Percentiles rank a stretch among this genome's conserved stretches.
These are phyloP conservation scores for Rhodotorula babjevae DNA, from an alignment of 768 basidiomycete genomes.

Conservation along the genomic window DNA sequence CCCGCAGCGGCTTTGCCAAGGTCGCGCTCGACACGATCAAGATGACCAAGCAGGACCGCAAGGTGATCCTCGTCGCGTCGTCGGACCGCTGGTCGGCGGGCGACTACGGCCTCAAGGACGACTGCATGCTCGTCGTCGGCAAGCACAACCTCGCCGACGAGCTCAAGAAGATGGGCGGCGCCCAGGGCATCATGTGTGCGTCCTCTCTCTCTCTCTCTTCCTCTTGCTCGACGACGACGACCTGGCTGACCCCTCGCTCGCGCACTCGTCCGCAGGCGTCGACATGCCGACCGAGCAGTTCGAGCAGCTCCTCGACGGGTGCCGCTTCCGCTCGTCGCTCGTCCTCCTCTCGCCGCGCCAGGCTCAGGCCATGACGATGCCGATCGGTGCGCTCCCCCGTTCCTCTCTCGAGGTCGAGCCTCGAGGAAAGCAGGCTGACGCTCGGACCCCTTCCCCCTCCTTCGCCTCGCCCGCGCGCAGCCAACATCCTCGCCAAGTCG, in stretches of 20 bases:
- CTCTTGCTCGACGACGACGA: background rate
- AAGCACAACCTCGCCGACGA: background rate
- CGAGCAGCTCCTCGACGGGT: constrained; percentile 18
- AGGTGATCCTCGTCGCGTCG: constrained; percentile 14
- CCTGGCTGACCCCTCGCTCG: background rate
- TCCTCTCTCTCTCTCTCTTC: background rate
- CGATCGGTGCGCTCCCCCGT: constrained; percentile 4
- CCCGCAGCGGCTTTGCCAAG: constrained; percentile 10
- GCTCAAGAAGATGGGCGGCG: constrained; percentile 17
- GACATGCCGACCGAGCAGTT: constrained; percentile 18
- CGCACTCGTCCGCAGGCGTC: background rate
- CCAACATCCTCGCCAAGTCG: constrained; percentile 15
- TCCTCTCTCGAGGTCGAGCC: too few species aligned
- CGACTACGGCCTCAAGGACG: constrained; percentile 11
- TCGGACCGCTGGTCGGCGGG: constrained; percentile 12
- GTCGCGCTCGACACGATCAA: constrained; percentile 16
- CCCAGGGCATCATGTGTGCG: constrained; percentile 15
- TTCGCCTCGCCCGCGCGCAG: background rate
- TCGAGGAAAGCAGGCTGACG: background rate
- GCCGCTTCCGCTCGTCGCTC: constrained; percentile 5
- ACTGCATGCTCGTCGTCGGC: background rate
- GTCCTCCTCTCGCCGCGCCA: constrained; percentile 12
- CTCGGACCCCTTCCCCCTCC: background rate
- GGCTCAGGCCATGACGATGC: constrained; percentile 2
- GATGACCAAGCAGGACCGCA: background rate